Base-by-base conservation (phyloP, 106 monocot genomes). In the Hemerocallis citrina region DNA sequence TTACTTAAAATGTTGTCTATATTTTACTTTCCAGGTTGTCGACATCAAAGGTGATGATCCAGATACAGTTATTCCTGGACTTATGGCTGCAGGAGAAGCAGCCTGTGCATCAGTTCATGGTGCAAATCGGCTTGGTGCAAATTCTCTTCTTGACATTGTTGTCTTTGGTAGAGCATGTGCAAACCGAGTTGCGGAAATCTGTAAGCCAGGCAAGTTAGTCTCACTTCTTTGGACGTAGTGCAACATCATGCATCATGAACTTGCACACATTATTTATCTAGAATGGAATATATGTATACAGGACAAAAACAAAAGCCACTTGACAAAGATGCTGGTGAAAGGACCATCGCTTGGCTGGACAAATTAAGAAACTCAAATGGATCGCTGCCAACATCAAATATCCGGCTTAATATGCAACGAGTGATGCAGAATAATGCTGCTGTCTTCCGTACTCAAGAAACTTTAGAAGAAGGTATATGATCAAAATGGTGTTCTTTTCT, bases 381-480 rank as follows among this genome's bases (percentile, higher is more conserved):
- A 42, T 85, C 91, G 11, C 72, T 88, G 1, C 77, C 77, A 52
- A 98, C 96, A 24, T 98, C 96, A 59, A 88, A 98, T 57, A 77
- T 98, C 44, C 87, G 96, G 42, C 85, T 98, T 23, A 79, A 91
- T 56, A 98, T 98, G 96, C 96, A 98, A 57, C 46, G 96, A n/a
- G 91, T 98, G 49, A 98, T 98, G 96, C 87, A 98, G 69, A 98
- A 75, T 73, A 88, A 98, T 79, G 96, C 96, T 72, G 96, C 91
- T 59, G 96, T 98, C 3, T 98, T 98, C 70, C 83, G 96, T 61
- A 98, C 84, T 21, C 87, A 98, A 63, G 91, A 98, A 71, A 92
- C 91, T 36, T 57, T 98, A 20, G 87, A 84, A 72, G 96, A 98
- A 98, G 96, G 90, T 85, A 58, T 7, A 4, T 13, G 14, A n/a